These are phyloP conservation scores for Cucurbita pepo DNA, from an alignment of 306 rosid species.

Conservation along the genomic window DNA sequence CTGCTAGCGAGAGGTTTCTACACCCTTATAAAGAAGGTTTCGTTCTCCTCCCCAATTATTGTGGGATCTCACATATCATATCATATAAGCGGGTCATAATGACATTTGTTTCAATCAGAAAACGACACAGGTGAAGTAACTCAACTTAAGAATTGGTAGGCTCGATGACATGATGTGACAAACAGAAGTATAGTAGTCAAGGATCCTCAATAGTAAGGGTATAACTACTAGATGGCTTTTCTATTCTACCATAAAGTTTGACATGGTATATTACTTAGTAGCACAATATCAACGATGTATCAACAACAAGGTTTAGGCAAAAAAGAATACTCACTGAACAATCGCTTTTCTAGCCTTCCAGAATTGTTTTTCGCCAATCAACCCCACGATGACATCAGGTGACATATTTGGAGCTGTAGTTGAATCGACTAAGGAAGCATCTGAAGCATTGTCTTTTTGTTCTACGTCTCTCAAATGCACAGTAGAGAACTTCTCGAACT, in stretches of 20 bases:
- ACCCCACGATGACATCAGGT: constrained; percentile 41
- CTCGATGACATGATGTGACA: background rate
- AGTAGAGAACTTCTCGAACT: constrained; percentile 17
- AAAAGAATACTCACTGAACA: constrained; percentile 40
- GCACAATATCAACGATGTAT: background rate
- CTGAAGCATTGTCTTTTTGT: constrained; percentile 9
- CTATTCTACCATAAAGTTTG: background rate
- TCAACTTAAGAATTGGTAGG: background rate
- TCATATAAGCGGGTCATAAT: background rate
- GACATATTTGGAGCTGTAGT: constrained; percentile 13
- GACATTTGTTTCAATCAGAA: background rate
- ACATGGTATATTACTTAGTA: background rate
- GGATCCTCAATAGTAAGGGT: background rate
- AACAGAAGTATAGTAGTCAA: background rate
- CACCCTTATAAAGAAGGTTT: no score
- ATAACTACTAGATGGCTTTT: background rate
- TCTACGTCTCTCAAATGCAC: constrained; percentile 5
- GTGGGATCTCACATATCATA: background rate
- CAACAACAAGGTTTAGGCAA: background rate
- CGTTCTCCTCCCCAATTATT: no score
- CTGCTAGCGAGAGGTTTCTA: no score
- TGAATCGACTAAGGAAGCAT: constrained; percentile 15
- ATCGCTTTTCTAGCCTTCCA: constrained; percentile 48
- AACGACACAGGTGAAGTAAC: background rate
- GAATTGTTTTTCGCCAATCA: constrained; percentile 50